These are phyloP conservation scores for Aquilaria malaccensis DNA, from an alignment of 345 rosid species.

Conservation along the genomic window DNA sequence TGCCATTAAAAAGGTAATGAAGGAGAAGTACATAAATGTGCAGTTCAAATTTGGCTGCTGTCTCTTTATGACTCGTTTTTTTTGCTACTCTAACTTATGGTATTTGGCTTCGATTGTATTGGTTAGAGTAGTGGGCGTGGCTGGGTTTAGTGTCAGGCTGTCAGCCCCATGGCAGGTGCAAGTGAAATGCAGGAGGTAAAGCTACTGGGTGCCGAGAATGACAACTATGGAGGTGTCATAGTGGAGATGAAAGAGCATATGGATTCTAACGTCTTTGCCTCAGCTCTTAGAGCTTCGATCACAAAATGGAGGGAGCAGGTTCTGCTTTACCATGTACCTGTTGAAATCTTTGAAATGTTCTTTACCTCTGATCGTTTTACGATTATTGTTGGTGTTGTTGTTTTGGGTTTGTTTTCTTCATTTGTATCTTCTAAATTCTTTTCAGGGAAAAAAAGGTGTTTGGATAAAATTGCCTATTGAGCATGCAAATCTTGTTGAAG, in stretches of 20 bases:
- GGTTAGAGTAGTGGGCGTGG: too few relatives aligned
- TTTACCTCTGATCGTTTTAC: not conserved
- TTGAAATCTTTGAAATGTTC: not conserved
- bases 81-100: not conserved
- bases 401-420: constrained; percentile 2
- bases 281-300: constrained; percentile 51
- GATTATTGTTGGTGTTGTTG: not conserved
- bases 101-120: too few relatives aligned
- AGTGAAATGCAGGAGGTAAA: constrained; percentile 19
- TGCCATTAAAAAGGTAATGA: not conserved
- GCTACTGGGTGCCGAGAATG: constrained; percentile 37
- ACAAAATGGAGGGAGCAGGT: constrained; percentile 72
- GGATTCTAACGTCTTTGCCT: constrained; percentile 45
- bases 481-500: constrained; percentile 59
- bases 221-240: constrained; percentile 71
- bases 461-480: constrained; percentile 85
- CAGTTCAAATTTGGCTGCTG: not conserved
- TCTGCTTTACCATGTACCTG: not conserved
- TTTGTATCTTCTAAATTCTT: not conserved
- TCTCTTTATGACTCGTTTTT: not conserved
- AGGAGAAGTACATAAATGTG: not conserved
- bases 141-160: constrained; percentile 24
- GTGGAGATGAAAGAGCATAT: constrained; percentile 52
- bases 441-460: constrained; percentile 79
- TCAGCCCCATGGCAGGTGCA: constrained; percentile 19